These are phyloP conservation scores for Trichocladium antarcticum DNA, from an alignment of 495 filamentous ascomycete species.

Conservation along the genomic window DNA sequence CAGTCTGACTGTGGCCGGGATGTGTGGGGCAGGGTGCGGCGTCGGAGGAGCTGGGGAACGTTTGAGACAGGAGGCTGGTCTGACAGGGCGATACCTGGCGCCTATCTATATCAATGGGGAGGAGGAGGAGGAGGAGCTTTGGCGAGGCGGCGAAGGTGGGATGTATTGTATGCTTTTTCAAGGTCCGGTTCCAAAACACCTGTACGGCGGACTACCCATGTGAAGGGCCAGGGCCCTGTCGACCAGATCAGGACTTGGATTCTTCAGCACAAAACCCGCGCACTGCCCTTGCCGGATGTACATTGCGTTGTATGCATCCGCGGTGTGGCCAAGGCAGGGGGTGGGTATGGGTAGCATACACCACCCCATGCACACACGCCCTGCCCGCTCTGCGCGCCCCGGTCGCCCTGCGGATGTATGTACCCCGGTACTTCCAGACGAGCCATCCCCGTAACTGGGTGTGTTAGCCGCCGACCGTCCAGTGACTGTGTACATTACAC, in stretches of 20 bases:
- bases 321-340: no score
- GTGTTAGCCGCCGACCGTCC: conserved; percentile 7
- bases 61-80: conserved; percentile 16
- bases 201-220: not conserved
- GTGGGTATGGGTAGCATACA: not conserved
- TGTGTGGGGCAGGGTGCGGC: conserved; percentile 17
- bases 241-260: not conserved
- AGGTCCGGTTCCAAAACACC: not conserved
- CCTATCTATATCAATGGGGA: conserved; percentile 17
- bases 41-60: conserved; percentile 9
- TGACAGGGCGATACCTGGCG: conserved; percentile 8
- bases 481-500: conserved; percentile 1
- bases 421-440: conserved; percentile 4
- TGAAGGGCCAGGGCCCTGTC: not conserved
- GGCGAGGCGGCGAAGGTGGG: not conserved
- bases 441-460: not conserved
- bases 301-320: not conserved
- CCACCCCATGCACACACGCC: not conserved
- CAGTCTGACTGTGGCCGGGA: conserved; percentile 10
- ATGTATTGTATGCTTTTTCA: not conserved
- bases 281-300: not conserved
- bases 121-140: conserved; percentile 1
- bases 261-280: not conserved
- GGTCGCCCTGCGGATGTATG: no score
- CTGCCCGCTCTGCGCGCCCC: not conserved